These are phyloP conservation scores for Botrytis porri DNA, from an alignment of 2,329 filamentous ascomycete species.

Conservation along the genomic window DNA sequence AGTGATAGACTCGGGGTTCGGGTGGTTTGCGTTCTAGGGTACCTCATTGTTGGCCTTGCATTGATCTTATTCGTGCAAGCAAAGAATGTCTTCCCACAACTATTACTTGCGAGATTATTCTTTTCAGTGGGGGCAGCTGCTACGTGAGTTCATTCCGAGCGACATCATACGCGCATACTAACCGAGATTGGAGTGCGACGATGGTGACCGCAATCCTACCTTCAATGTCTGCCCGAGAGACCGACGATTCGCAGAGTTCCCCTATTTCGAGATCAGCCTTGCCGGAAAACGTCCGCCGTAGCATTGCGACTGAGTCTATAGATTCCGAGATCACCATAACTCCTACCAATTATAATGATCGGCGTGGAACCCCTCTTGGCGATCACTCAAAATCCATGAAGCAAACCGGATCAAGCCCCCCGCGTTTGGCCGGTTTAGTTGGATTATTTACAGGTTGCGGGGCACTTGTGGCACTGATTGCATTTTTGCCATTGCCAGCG, in stretches of 20 bases:
- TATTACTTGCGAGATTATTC: constrained; percentile 77
- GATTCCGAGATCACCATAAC: constrained; percentile 76
- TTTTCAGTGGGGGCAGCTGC: constrained; percentile 94
- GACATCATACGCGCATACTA: constrained; percentile 16
- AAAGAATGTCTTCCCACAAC: constrained; percentile 80
- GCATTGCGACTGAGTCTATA: constrained; percentile 63
- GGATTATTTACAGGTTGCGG: constrained; percentile 91
- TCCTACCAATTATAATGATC: constrained; percentile 50
- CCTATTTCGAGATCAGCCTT: constrained; percentile 19
- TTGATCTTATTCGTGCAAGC: constrained; percentile 83
- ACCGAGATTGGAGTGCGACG: constrained; percentile 55
- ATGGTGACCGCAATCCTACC: constrained; percentile 98
- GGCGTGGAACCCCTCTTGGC: constrained; percentile 16
- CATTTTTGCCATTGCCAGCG: constrained; percentile 86
- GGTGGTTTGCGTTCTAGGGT: constrained; percentile 72
- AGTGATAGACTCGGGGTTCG: constrained; percentile 76
- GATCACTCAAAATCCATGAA: constrained; percentile 22
- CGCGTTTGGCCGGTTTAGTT: constrained; percentile 79
- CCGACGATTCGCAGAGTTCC: constrained; percentile 28
- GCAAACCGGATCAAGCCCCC: constrained; percentile 45
- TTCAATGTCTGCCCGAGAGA: constrained; percentile 52
- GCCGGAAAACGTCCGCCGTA: constrained; percentile 43
- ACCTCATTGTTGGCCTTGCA: constrained; percentile 73
- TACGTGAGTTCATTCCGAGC: constrained; percentile 50
- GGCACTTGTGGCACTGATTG: constrained; percentile 74